phyloP scores from a whole-genome alignment of 805 yeast species.

The Wickerhamomyces strasburgensis region DNA sequence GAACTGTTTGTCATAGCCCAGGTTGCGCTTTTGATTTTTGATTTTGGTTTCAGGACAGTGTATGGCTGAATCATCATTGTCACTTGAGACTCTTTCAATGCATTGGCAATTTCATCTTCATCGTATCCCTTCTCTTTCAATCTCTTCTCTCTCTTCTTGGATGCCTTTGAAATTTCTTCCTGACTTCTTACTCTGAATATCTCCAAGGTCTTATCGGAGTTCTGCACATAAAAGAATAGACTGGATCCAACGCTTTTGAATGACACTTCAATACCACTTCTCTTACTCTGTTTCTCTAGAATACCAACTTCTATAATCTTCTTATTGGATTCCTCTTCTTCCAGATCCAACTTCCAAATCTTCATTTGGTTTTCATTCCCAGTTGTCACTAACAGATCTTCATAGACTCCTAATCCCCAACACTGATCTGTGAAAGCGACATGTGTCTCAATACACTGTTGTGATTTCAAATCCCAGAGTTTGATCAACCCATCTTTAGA shows the following conservation, averaged over 20 bases:
- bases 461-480: slow-evolving; percentile 87
- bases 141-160: slow-evolving; percentile 72
- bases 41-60: slow-evolving; percentile 56
- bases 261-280: slow-evolving; percentile 57
- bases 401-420: slow-evolving; percentile 65
- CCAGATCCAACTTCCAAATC: slow-evolving; percentile 71
- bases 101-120: slow-evolving; percentile 53
- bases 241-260: slow-evolving; percentile 40
- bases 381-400: slow-evolving; percentile 53
- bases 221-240: slow-evolving; percentile 60
- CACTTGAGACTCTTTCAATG: slow-evolving; percentile 42
- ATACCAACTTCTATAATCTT: slow-evolving; percentile 56
- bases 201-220: slow-evolving; percentile 77
- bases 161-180: slow-evolving; percentile 75
- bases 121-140: slow-evolving; percentile 62
- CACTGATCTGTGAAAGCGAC: slow-evolving; percentile 92
- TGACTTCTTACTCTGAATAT: slow-evolving; percentile 68
- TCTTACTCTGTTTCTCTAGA: slow-evolving; percentile 71
- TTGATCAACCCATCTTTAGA: slow-evolving; percentile 90
- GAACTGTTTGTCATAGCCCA: slow-evolving; percentile 51
- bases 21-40: slow-evolving; percentile 60
- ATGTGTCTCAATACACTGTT: slow-evolving; percentile 91
- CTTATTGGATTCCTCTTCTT: slow-evolving; percentile 36
- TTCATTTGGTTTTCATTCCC: slow-evolving; percentile 80
- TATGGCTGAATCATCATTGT: slow-evolving; percentile 64